phyloP scores from a whole-genome alignment of 1,284 basidiomycete genomes.

The Sporisorium sorghi region DNA sequence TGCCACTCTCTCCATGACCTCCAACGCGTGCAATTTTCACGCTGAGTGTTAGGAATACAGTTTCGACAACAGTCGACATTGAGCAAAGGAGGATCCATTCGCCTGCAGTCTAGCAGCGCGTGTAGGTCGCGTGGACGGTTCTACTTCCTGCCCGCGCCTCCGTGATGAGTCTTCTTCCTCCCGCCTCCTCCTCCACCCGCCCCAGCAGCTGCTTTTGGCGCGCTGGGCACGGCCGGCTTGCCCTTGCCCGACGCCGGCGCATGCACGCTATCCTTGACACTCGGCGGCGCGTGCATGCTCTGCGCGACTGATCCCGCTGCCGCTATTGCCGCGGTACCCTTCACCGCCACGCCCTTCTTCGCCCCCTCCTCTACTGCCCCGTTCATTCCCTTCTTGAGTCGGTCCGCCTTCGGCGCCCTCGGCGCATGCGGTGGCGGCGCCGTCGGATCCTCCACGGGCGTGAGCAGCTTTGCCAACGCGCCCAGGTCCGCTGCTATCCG shows the following conservation, averaged over 20 bases:
- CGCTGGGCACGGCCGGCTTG: not conserved
- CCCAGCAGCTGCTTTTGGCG: not conserved
- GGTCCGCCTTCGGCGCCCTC: not conserved
- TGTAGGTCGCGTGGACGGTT: too few species aligned
- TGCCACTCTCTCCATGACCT: too few species aligned
- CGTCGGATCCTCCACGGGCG: not conserved
- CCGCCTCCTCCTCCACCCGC: not conserved
- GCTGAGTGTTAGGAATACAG: too few species aligned
- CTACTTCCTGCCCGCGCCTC: constrained; percentile 8
- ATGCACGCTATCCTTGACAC: constrained; percentile 24
- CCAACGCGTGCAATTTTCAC: too few species aligned
- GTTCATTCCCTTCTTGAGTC: not conserved
- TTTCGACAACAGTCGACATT: too few species aligned
- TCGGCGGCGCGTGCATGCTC: constrained; percentile 25
- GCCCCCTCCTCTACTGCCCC: not conserved
- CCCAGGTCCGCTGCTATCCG: constrained; percentile 22
- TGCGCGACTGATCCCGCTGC: not conserved
- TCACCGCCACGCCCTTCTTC: not conserved
- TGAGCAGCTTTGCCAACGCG: constrained; percentile 18
- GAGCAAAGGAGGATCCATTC: too few species aligned
- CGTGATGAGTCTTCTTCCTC: constrained; percentile 3
- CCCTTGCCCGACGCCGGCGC: constrained; percentile 12
- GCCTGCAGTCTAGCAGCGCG: too few species aligned
- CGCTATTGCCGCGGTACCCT: not conserved
- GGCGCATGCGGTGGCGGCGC: not conserved